Evolutionary conservation across 2,329 filamentous ascomycete genomes (phyloP), one percentile per base, ranked within the genome.

Genomic region (Ceratocystis variospora): DNA sequence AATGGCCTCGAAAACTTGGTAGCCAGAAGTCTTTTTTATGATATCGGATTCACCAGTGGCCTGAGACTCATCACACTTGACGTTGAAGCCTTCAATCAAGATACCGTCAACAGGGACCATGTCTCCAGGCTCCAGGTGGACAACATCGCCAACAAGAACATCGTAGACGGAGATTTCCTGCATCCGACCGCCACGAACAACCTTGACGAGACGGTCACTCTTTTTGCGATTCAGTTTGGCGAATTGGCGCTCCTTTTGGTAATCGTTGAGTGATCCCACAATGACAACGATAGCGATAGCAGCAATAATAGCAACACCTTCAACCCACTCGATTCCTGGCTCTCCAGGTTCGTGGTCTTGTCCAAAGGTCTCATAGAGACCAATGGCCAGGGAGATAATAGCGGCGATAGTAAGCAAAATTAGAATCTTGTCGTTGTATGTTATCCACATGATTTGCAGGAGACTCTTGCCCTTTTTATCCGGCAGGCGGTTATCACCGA

Each of bases 391-490:
- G 57, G 88, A 90, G 62, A 92, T 83, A 46, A 84, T 79, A 2
- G 88, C 88, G 55, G 88, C 88, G 62, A 82, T 78, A 0, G 86
- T 88, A 65, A 90, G 78, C 5, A 90, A 77, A 67, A 90, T 87
- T 59, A 91, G 77, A 2, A 92, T 86, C 73, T 91, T 92, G 79
- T 92, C 88, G 75, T 91, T 89, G 74, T 90, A 90, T 0, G 88
- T 89, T 71, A 91, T 88, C 88, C 88, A 91, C 75, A 89, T 87
- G 53, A 92, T 78, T 72, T 88, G 78, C 57, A 89, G 77, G 50
- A 91, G 80, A 69, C 79, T 87, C 77, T 90, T 91, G 57, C 86
- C 82, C 76, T 90, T 89, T 74, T 87, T 87, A 71, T 83, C 86
- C 0, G 88, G 88, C 45, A 92, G 76, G 55, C 83, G 79, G 72